Conservation (phyloP, 1,284 basidiomycete species). For the Apiotrichum gamsii region DNA sequence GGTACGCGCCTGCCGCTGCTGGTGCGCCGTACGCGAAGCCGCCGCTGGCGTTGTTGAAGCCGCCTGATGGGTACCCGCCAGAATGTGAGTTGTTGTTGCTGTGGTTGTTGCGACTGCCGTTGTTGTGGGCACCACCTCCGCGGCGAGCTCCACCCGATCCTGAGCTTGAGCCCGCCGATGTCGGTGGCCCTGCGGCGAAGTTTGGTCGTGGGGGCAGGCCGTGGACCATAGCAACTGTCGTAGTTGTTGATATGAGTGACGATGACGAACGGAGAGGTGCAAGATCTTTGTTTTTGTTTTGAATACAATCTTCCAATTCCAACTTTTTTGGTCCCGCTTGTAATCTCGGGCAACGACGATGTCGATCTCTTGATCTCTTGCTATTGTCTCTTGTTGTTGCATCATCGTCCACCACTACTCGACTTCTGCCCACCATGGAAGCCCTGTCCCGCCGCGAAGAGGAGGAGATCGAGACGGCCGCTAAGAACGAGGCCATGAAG, state of each 20-base stretch:
- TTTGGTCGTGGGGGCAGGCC: neutral
- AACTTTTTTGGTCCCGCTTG: too few species aligned
- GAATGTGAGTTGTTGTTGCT: too few species aligned
- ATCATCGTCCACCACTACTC: neutral
- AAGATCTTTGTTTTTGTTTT: too few species aligned
- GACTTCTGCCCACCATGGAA: slow-evolving; percentile 59
- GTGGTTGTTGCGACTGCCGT: neutral
- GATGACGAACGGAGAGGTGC: too few species aligned
- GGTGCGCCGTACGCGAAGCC: too few species aligned
- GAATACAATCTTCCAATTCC: too few species aligned
- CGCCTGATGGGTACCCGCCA: slow-evolving; percentile 2
- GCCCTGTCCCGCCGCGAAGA: slow-evolving; percentile 82
- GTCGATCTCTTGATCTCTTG: too few species aligned
- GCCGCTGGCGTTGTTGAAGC: neutral
- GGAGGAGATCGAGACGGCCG: slow-evolving; percentile 54
- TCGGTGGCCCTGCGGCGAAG: neutral
- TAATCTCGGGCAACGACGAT: too few species aligned
- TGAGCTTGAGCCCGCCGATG: neutral
- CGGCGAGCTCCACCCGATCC: too few species aligned
- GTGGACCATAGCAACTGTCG: neutral
- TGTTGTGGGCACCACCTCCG: neutral
- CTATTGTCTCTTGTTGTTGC: too few species aligned
- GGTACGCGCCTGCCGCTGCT: too few species aligned
- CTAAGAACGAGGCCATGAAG: slow-evolving; percentile 69
- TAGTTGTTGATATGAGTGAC: neutral